A percentile compares a stretch with the other conserved stretches of the same genome.
phyloP scores from a whole-genome alignment of 352 stramenopile species.

The Globisporangium emineosum region DNA sequence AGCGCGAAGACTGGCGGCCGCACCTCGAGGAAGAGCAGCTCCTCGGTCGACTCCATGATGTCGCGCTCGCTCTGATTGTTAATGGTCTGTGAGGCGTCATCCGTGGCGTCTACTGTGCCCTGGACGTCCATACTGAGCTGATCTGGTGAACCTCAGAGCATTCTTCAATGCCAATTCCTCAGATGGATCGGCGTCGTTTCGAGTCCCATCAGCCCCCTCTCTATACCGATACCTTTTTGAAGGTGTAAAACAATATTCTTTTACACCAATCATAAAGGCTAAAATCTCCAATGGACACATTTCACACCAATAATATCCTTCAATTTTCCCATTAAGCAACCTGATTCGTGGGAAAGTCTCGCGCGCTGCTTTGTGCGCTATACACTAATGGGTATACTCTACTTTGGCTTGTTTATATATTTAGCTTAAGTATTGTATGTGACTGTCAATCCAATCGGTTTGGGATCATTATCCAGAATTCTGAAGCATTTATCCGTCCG shows the following conservation, averaged over 20 bases:
- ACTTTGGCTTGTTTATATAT: too few species aligned
- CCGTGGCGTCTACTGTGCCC: neutral
- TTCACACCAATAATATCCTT: neutral
- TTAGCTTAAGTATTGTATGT: too few species aligned
- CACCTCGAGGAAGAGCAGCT: constrained; percentile 20
- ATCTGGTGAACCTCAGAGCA: neutral
- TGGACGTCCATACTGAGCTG: neutral
- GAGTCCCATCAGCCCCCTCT: neutral
- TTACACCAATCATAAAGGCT: neutral
- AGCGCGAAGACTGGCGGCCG: constrained; percentile 14
- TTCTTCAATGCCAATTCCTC: neutral
- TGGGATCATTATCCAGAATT: too few species aligned
- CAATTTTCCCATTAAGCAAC: neutral
- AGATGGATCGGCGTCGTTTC: neutral
- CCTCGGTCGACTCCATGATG: constrained; percentile 15
- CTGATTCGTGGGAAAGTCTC: constrained; percentile 5
- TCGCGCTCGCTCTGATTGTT: neutral
- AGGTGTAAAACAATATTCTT: too few species aligned
- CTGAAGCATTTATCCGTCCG: neutral
- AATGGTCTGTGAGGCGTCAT: neutral
- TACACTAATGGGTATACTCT: too few species aligned
- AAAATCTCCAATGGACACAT: too few species aligned
- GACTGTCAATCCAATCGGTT: too few species aligned
- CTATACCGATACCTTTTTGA: neutral
- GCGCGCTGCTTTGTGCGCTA: too few species aligned